Conservation (phyloP, 345 rosid genomes). For the Linum tenue region DNA sequence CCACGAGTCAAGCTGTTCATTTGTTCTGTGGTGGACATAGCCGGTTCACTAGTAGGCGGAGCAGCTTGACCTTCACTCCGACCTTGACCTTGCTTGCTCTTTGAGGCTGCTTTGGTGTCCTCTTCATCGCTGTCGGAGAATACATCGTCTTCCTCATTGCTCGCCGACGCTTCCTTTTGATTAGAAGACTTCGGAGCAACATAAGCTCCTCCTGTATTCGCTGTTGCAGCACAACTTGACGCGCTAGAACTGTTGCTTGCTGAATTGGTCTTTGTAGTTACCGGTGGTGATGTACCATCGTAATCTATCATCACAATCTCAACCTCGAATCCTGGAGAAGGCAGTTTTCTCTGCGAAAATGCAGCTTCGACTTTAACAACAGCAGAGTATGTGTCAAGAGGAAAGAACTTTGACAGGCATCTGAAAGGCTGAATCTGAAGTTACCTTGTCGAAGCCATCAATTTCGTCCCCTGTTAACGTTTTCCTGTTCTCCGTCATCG, state of each 20-base stretch:
- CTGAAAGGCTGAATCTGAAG: neutral
- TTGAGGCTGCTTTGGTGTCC: neutral
- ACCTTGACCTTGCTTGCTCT: neutral
- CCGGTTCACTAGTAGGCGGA: constrained; percentile 6
- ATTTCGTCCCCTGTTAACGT: neutral
- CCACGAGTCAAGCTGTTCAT: constrained; percentile 12
- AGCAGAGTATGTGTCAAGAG: neutral
- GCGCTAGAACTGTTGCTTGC: neutral
- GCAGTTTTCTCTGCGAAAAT: constrained; percentile 8
- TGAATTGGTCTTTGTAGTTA: constrained; percentile 11
- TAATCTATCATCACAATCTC: constrained; percentile 17
- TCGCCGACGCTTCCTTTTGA: constrained; percentile 4
- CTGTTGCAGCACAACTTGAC: neutral
- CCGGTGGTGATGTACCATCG: constrained; percentile 13
- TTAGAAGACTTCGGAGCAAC: constrained; percentile 2
- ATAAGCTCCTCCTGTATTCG: neutral
- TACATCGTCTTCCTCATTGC: constrained; percentile 9
- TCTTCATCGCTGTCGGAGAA: constrained; percentile 11
- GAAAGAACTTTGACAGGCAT: neutral
- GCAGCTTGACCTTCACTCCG: neutral
- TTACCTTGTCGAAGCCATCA: constrained; percentile 9
- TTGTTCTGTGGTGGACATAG: constrained; percentile 4
- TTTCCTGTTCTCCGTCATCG: constrained; percentile 3
- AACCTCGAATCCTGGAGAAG: constrained; percentile 8
- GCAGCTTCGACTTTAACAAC: neutral